Evolutionary conservation across 352 stramenopile species (phyloP), one percentile per base, ranked within the genome.

Genomic region (Pythium plurisporium): DNA sequence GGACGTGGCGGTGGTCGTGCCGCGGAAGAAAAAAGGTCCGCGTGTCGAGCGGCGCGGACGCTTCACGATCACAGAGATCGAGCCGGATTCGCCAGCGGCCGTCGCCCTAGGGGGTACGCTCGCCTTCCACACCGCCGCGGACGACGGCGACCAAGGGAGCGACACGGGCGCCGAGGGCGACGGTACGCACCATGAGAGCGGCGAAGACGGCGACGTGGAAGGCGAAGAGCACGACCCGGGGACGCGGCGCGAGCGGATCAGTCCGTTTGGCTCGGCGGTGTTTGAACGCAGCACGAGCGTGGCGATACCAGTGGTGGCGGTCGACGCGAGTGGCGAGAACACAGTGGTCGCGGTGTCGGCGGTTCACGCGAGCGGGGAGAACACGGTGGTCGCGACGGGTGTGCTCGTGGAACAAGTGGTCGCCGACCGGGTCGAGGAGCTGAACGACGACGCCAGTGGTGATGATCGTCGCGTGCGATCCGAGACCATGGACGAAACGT

Each of bases 21-120:
- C 29, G 12, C 23, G 11, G 10, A 40, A 38, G 38, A 59, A 43
- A 25, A 67, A 62, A 40, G 52, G 62, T 48, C 71, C 60, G 67
- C 79, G 79, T 31, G 80, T 92, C 10, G 76, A 93, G 69, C 72
- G 77, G 63, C 79, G 82, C 51, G 80, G 82, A 9, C 79, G 82
- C 67, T 93, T 93, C 64, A 93, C 82, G 5, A 93, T 93, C 67
- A 89, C 76, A 6, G 79, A 90, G 59, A 82, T 92, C 52, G 64
- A 82, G 43, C 77, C 79, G 2, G 74, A 70, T 23, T 89, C 79
- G 20, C 56, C 70, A n/a, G 59, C 55, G 6, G 22, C 50, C 6
- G 30, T 14, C 25, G 31, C 51, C 0, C 44, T 44, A 36, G 50
- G 26, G 8, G 34, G 52, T 11, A 14, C 27, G 25, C 47, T 11